Conservation (phyloP, 192 early-diverging fungal genomes). For the Coemansia sp. region DNA sequence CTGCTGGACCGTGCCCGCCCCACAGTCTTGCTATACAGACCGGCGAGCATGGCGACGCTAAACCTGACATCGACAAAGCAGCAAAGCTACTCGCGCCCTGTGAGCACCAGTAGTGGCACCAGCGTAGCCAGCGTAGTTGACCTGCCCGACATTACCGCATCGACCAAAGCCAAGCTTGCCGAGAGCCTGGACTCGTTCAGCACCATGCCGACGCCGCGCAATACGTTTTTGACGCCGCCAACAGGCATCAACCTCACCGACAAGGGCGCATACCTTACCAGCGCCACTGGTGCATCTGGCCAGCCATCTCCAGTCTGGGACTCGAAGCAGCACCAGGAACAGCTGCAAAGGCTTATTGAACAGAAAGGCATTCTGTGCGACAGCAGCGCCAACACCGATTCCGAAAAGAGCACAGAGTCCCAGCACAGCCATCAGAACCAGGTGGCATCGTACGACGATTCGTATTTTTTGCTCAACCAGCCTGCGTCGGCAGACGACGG, state of each 20-base stretch:
- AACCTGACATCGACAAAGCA: conserved; percentile 19
- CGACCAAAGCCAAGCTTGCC: conserved; percentile 15
- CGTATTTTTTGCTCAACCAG: conserved; percentile 39
- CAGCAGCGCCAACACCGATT: conserved; percentile 1
- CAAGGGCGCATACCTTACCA: conserved; percentile 6
- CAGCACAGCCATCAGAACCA: neutral
- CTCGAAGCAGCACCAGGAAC: conserved; percentile 38
- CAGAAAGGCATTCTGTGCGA: conserved; percentile 17
- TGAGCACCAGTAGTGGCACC: conserved; percentile 47
- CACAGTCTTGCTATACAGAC: neutral
- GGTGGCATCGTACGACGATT: conserved; percentile 47
- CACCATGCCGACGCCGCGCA: conserved; percentile 54
- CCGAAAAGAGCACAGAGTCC: conserved; percentile 4
- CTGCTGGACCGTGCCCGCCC: neutral
- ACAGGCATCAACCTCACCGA: conserved; percentile 39
- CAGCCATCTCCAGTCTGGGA: conserved; percentile 24
- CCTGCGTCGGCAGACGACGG: conserved; percentile 6
- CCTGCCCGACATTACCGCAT: conserved; percentile 6
- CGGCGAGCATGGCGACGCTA: conserved; percentile 16
- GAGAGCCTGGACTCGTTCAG: conserved; percentile 50
- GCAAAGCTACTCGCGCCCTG: conserved; percentile 34
- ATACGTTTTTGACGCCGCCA: conserved; percentile 50
- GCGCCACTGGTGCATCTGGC: neutral
- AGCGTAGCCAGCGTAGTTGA: conserved; percentile 39
- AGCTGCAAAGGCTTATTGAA: conserved; percentile 45